Evolutionary conservation across 768 basidiomycete genomes (phyloP), one percentile per base, ranked within the genome.

Genomic region (Leccinum variicolor): DNA sequence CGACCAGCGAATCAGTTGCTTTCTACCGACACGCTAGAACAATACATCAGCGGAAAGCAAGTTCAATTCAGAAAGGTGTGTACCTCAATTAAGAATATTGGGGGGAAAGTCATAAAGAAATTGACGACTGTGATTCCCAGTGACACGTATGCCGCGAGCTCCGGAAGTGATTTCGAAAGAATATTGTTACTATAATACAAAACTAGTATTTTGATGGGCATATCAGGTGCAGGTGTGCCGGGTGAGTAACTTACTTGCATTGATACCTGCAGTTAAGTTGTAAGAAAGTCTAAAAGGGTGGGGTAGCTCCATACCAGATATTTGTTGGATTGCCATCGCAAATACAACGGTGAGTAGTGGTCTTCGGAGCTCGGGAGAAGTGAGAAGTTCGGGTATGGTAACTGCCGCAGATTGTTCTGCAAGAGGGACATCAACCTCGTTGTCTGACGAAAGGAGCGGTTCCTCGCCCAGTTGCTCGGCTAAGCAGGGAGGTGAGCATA

Each of bases 161-260:
- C 81, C 15, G 94, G 92, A 54, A 97, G 76, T 3, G 92, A 81
- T 57, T 83, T 88, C 25, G 86, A 83, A 25, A 97, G 81, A 62
- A 97, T 97, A 50, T 86, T 83, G 63, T 92, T 94, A 73, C 89
- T 92, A 74, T 95, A 96, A 71, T 94, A 96, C 54, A 96, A 78
- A 26, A 96, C 94, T 87, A 68, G 26, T 28, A 57, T 29, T 28
- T 23, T n/a, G 23, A 53, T 62, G 57, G 56, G 53, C 36, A 50
- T 14, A 3, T 19, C 14, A 52, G 10, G 28, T 8, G 26, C 6
- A 23, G 51, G 21, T 31, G 45, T 59, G 36, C 45, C 19, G 19
- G 21, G 51, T 4, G 28, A 50, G 41, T n/a, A 25, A 47, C 64
- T 63, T 61, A 84, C 87, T 82, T 66, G 88, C 89, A 69, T 91